Conservation (phyloP, 352 stramenopile species). For the Phytophthora podocarpi region DNA sequence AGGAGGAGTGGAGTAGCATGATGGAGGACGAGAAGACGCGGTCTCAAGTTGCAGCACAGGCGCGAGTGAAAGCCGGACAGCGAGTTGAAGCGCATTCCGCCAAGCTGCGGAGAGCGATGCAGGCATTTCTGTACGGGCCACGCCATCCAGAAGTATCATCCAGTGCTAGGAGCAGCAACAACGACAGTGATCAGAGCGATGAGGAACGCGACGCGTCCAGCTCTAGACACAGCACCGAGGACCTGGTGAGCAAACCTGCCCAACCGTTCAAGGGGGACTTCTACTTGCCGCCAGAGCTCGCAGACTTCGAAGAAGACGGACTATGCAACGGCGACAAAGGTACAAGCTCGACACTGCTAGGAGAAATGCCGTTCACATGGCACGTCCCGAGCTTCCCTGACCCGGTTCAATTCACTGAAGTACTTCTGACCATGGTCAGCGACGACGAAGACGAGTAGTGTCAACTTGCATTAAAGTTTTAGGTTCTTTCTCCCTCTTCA, state of each 20-base stretch:
- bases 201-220: conserved; percentile 4
- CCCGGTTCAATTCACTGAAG: conserved; percentile 8
- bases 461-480: too few relatives aligned
- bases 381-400: conserved; percentile 27
- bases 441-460: conserved; percentile 39
- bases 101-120: conserved; percentile 40
- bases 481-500: too few relatives aligned
- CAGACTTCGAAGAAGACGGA: conserved; percentile 69
- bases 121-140: conserved; percentile 26
- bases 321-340: conserved; percentile 24
- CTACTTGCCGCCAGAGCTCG: conserved; percentile 48
- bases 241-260: not conserved
- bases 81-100: conserved; percentile 39
- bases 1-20: conserved; percentile 57
- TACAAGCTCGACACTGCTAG: not conserved
- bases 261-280: conserved; percentile 11
- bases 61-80: conserved; percentile 51
- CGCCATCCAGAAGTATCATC: conserved; percentile 2
- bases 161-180: conserved; percentile 19
- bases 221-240: not conserved
- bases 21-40: conserved; percentile 56
- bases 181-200: conserved; percentile 24
- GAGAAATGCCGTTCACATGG: conserved; percentile 30
- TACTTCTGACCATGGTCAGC: conserved; percentile 36
- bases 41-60: conserved; percentile 47